A percentile compares a stretch with the other conserved stretches of the same genome.
These are phyloP conservation scores for Podospora pseudopauciseta DNA, from an alignment of 495 filamentous ascomycete species.

Conservation along the genomic window DNA sequence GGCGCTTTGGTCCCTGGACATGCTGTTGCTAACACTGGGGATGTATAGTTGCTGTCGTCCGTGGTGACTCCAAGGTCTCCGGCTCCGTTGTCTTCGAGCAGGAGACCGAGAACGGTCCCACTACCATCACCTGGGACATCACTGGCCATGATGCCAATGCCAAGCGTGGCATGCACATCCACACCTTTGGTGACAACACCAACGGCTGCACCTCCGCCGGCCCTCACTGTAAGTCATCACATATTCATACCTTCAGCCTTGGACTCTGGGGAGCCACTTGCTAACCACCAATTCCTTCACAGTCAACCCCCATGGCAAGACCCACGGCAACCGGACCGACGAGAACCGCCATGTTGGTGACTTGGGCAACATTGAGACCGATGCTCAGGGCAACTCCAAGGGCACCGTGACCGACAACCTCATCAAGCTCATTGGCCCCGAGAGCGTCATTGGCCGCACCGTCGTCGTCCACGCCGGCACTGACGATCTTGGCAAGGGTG, in stretches of 20 bases:
- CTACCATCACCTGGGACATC: conserved; percentile 89
- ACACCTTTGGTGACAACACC: conserved; percentile 99
- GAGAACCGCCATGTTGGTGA: conserved; percentile 90
- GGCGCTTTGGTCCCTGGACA: neutral
- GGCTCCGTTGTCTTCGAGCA: conserved; percentile 96
- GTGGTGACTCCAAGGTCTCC: conserved; percentile 89
- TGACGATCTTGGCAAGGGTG: conserved; percentile 91
- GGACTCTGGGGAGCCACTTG: neutral
- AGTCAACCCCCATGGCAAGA: conserved; percentile 95
- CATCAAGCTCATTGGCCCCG: conserved; percentile 89
- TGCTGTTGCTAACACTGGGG: conserved; percentile 28
- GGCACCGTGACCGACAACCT: conserved; percentile 71
- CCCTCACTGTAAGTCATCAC: conserved; percentile 73
- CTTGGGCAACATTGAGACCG: conserved; percentile 93
- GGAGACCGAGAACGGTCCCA: conserved; percentile 69
- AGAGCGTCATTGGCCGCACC: conserved; percentile 94
- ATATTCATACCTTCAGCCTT: neutral
- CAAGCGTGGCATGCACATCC: conserved; percentile 94
- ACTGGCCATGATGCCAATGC: conserved; percentile 89
- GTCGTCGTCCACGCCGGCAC: conserved; percentile 92
- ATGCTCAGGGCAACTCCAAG: conserved; percentile 81
- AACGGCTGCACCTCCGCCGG: conserved; percentile 98
- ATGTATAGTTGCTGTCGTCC: conserved; percentile 80
- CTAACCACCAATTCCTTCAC: conserved; percentile 13
- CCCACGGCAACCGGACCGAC: conserved; percentile 83